Evolutionary conservation across 371 early-diverging fungal genomes (phyloP), one percentile per base, ranked within the genome.

Genomic region (Rhizomucor pusillus): DNA sequence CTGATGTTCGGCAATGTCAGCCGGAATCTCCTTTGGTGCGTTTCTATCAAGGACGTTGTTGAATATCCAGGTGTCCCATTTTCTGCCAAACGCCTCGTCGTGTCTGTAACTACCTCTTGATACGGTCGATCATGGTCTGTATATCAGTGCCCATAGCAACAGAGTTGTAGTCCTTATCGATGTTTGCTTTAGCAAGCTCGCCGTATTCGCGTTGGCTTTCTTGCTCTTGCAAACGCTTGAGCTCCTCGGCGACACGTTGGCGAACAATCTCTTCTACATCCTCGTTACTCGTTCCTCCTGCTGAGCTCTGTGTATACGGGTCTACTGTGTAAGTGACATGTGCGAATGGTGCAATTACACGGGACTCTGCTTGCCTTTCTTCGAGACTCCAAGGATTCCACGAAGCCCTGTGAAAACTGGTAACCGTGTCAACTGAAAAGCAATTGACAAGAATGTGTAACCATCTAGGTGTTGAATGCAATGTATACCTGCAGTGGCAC

Each of bases 121-220:
- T 58, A 44, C 72, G 65, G 54, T 72, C 59, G 49, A 77, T 72
- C 74, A 77, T 69, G 50, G 40, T 60, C 29, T 74, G 66, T 45
- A 77, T 74, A 59, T 77, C 78, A 16, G 72, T 64, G 12, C 57
- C 57, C 52, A 74, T 64, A 16, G 68, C 75, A 55, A 77, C 65
- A 3, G 78, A 71, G 57, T 70, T 77, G 29, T 67, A 62, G 40
- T 74, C 75, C 22, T 71, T 74, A 29, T 74, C 68, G 40, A 74
- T 68, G 50, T 73, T 72, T 34, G 62, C 51, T 51, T 69, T 74
- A 5, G 69, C 64, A 39, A 77, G 57, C 29, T 71, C 66, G 53
- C 63, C 62, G 36, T 69, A 71, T 9, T 60, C 39, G n/a, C 51
- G 63, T 29, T 68, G 53, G 10, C 71, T 66, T 47, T 69, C 63